These are phyloP conservation scores for Ophiostoma quercus DNA, from an alignment of 2,329 filamentous ascomycete species.

Conservation along the genomic window DNA sequence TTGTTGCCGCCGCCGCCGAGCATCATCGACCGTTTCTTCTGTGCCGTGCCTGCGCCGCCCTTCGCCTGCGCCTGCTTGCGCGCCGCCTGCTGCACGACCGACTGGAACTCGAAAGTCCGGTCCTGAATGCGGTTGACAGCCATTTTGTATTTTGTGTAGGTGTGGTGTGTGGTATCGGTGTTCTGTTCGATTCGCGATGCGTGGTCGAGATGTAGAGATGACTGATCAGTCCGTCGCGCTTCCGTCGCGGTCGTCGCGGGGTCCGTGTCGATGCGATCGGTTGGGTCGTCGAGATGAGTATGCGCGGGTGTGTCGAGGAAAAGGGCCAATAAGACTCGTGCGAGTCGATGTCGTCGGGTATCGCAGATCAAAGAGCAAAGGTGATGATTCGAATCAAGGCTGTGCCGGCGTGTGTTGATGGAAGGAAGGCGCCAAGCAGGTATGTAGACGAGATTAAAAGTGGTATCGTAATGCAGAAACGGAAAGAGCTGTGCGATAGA, in stretches of 20 bases:
- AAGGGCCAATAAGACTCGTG: not conserved
- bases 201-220: not conserved
- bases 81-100: conserved; percentile 81
- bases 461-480: conserved; percentile 6
- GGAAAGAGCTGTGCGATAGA: not conserved
- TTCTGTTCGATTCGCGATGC: not conserved
- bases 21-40: conserved; percentile 44
- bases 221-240: not conserved
- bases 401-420: not conserved
- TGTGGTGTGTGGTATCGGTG: not conserved
- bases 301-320: not conserved
- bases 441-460: not conserved
- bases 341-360: not conserved
- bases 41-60: conserved; percentile 48
- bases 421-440: too few relatives aligned
- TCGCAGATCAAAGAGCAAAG: not conserved
- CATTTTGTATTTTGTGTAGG: conserved; percentile 40
- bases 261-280: not conserved
- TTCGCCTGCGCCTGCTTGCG: conserved; percentile 72
- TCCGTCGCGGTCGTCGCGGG: conserved; percentile 8
- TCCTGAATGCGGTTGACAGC: conserved; percentile 81
- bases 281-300: not conserved
- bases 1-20: not conserved
- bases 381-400: not conserved
- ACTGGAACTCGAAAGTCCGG: conserved; percentile 90